phyloP scores from a whole-genome alignment of 352 stramenopile genomes.

The Globisporangium paroecandrum region DNA sequence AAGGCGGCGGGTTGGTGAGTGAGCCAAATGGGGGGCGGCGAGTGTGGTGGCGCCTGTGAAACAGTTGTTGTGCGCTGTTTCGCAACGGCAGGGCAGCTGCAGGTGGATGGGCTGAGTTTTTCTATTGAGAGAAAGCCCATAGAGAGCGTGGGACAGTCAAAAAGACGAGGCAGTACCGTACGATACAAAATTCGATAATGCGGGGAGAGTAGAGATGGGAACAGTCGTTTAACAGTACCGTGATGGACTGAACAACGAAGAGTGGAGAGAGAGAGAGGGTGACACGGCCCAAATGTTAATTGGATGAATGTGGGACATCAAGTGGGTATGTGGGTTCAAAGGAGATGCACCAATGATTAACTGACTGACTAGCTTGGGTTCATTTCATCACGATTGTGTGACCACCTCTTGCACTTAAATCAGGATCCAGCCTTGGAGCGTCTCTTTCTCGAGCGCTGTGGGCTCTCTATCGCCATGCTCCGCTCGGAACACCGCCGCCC shows the following conservation, averaged over 20 bases:
- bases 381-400: too few relatives aligned
- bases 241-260: not conserved
- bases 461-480: not conserved
- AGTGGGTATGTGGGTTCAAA: not conserved
- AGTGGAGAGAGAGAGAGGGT: not conserved
- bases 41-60: not conserved
- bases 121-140: not conserved
- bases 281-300: not conserved
- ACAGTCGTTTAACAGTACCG: not conserved
- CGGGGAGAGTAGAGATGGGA: not conserved
- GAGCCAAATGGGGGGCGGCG: not conserved
- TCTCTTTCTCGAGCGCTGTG: not conserved
- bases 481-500: not conserved
- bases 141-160: not conserved
- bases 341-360: not conserved
- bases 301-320: not conserved
- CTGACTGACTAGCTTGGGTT: too few relatives aligned
- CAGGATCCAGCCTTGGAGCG: not conserved
- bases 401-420: not conserved
- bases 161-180: not conserved
- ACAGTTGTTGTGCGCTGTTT: not conserved
- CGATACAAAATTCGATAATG: not conserved
- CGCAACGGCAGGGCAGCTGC: not conserved
- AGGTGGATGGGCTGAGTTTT: not conserved
- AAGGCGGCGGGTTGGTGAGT: not conserved